Conservation (phyloP, 176 grass and related monocot species). For the Rhynchospora breviuscula region DNA sequence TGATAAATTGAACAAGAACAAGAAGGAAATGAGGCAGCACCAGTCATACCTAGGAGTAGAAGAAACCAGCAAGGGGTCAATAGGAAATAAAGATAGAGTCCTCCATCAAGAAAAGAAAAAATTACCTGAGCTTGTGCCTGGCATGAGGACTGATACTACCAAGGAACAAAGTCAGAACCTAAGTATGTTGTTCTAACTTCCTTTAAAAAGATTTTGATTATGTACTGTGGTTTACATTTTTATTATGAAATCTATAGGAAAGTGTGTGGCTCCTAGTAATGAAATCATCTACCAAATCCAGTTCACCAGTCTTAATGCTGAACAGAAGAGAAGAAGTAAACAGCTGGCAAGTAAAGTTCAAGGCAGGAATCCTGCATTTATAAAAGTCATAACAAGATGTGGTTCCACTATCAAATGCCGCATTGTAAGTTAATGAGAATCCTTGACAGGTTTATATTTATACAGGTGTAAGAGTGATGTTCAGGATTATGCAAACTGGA, state of each 20-base stretch:
- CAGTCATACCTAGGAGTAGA: no score
- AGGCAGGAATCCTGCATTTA: not conserved
- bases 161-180: not conserved
- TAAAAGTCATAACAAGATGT: not conserved
- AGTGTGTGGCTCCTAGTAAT: not conserved
- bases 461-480: no score
- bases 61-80: no score
- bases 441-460: not conserved
- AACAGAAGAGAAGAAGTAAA: not conserved
- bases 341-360: not conserved
- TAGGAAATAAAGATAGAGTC: no score
- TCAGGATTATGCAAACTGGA: no score
- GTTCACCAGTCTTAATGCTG: not conserved
- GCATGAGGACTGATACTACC: not conserved
- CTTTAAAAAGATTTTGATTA: not conserved
- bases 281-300: not conserved
- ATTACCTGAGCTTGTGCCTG: not conserved
- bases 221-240: not conserved
- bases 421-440: not conserved
- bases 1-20: no score
- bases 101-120: not conserved
- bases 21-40: no score
- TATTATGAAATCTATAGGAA: not conserved
- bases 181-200: not conserved
- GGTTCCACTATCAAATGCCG: not conserved